Evolutionary conservation across 164 flowering plant species (phyloP).

Genomic region (Warburgia ugandensis): DNA sequence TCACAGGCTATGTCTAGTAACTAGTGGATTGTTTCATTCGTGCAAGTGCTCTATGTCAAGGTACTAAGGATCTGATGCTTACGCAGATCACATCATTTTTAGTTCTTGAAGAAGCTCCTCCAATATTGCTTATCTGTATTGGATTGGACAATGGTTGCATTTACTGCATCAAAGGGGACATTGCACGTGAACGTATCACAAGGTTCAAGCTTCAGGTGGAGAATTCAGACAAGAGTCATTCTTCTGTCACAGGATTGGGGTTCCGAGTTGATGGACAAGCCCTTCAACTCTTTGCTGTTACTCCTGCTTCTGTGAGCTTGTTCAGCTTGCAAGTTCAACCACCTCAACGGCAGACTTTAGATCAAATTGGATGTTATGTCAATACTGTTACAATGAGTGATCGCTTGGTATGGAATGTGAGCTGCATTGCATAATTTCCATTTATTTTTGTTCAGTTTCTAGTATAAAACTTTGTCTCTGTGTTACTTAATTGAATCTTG

Average conservation of each 20-base stretch:
- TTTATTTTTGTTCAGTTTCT: background rate
- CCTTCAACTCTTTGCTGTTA: constrained; percentile 79
- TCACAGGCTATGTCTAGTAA: too few species aligned
- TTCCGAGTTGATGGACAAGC: constrained; percentile 80
- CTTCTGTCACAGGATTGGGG: constrained; percentile 75
- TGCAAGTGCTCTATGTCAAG: background rate
- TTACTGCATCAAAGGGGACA: constrained; percentile 95
- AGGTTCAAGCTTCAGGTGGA: constrained; percentile 88
- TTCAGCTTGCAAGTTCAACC: constrained; percentile 76
- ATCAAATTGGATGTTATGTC: constrained; percentile 67
- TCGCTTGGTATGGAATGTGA: constrained; percentile 49
- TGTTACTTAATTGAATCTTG: constrained; percentile 1
- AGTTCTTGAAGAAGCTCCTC: constrained; percentile 92
- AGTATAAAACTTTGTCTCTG: background rate
- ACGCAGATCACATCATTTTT: constrained; percentile 85
- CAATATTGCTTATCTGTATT: constrained; percentile 74
- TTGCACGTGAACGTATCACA: constrained; percentile 89
- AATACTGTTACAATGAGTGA: constrained; percentile 86
- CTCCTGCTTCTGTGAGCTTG: constrained; percentile 74
- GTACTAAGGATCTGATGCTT: background rate
- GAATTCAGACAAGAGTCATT: constrained; percentile 33
- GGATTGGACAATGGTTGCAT: constrained; percentile 82
- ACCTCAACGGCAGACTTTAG: constrained; percentile 64
- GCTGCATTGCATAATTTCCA: constrained; percentile 1
- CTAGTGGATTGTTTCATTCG: background rate